These are phyloP conservation scores for Cercospora beticola DNA, from an alignment of 2,329 filamentous ascomycete species.

Conservation along the genomic window DNA sequence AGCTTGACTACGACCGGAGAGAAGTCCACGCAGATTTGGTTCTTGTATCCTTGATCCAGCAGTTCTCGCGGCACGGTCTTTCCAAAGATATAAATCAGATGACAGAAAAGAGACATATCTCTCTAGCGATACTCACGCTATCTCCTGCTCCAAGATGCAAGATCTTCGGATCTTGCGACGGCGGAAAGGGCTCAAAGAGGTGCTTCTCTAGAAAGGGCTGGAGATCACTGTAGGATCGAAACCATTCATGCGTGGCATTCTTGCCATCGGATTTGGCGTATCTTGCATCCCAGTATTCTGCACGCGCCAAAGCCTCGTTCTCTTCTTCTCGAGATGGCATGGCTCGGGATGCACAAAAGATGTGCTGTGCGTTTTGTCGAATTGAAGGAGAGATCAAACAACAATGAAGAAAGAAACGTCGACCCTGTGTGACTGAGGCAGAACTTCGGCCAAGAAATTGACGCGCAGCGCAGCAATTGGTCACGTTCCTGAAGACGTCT, in stretches of 20 bases:
- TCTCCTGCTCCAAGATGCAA: slow-evolving; percentile 60
- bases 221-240: slow-evolving; percentile 51
- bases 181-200: slow-evolving; percentile 41
- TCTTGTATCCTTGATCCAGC: slow-evolving; percentile 45
- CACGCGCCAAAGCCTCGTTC: neutral
- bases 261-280: slow-evolving; percentile 45
- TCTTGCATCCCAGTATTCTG: slow-evolving; percentile 54
- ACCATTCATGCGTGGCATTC: slow-evolving; percentile 55
- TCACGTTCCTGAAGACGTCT: neutral
- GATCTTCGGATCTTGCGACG: slow-evolving; percentile 45
- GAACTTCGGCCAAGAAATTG: neutral
- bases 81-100: neutral
- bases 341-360: neutral
- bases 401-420: neutral
- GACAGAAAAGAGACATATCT: neutral
- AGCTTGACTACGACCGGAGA: slow-evolving; percentile 53
- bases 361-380: neutral
- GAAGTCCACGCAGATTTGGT: slow-evolving; percentile 59
- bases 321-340: neutral
- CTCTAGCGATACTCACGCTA: slow-evolving; percentile 45
- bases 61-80: slow-evolving; percentile 56
- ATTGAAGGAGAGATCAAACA: neutral
- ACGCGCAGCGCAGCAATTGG: neutral
- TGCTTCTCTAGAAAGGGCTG: slow-evolving; percentile 49
- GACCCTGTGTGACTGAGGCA: neutral